These are phyloP conservation scores for Ormosia emarginata DNA, from an alignment of 306 rosid genomes.

Conservation along the genomic window DNA sequence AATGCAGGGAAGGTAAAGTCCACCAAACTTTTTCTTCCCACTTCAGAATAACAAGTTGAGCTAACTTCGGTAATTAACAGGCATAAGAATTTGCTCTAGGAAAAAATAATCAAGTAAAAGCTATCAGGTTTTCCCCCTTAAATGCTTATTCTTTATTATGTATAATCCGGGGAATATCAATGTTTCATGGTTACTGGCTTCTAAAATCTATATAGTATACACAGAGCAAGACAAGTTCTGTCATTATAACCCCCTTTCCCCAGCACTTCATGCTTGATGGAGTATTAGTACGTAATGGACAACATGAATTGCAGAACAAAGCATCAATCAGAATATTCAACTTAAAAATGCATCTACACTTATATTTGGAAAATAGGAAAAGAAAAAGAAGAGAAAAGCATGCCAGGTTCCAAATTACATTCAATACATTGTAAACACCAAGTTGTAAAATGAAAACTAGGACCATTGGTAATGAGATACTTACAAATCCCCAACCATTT, in stretches of 20 bases:
- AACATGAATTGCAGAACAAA: not conserved
- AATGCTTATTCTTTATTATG: not conserved
- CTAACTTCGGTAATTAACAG: not conserved
- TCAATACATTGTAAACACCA: not conserved
- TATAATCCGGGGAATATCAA: not conserved
- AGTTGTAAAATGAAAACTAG: not conserved
- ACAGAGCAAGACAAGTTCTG: not conserved
- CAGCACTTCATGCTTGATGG: not conserved
- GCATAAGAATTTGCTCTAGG: not conserved
- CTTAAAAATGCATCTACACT: not conserved
- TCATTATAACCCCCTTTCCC: not conserved
- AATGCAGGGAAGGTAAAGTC: not conserved
- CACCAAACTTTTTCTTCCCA: not conserved
- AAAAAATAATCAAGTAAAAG: not conserved
- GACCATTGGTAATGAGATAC: conserved; percentile 32
- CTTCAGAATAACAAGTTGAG: not conserved
- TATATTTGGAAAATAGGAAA: not conserved
- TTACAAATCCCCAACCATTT: conserved; percentile 99
- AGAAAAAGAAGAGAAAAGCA: not conserved
- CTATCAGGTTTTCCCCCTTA: not conserved
- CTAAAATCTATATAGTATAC: not conserved
- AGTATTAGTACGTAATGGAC: not conserved
- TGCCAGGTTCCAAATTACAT: not conserved
- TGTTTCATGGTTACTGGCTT: not conserved
- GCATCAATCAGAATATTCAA: not conserved